Evolutionary conservation across 2,329 filamentous ascomycete genomes (phyloP), one percentile per base, ranked within the genome.

Genomic region (Exophiala phaeomuriformis): DNA sequence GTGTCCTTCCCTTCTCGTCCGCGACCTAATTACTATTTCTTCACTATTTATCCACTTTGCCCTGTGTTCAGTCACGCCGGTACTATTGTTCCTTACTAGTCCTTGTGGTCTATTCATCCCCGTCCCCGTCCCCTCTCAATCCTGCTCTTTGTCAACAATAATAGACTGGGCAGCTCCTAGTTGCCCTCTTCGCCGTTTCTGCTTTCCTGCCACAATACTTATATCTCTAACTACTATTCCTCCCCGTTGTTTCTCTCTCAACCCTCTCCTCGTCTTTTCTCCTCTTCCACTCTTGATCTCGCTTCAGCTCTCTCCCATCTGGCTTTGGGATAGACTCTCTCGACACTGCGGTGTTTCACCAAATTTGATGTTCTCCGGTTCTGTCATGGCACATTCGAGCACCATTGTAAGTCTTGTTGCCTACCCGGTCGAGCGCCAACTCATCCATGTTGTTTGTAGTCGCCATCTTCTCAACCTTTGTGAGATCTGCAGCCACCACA

Each of bases 211-310:
- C 36, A 29, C 10, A 31, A 51, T 56, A 56, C 53, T 52, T 57
- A 57, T 57, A 57, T 57, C 39, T 55, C 52, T 59, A 10, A 41
- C 52, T 53, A 19, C 19, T 19, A 19, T 56, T 56, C 53, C 47
- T 36, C 39, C 46, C 29, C 50, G 19, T 48, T 53, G 50, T 60
- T 51, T 47, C 36, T 53, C 50, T 52, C 49, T 43, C 51, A 51
- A 19, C 39, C 29, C 51, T 36, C 49, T 55, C 51, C 58, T 50
- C 45, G 10, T 35, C 40, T 52, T 52, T 51, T 40, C 35, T 51
- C 49, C 42, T 31, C 30, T 49, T 55, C 49, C 51, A 49, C 53
- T 53, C 56, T 59, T 63, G 61, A 42, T 49, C 52, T 39, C 35
- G 28, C 28, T 45, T 43, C 10, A 47, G 7, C 30, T 29, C n/a